These are phyloP conservation scores for Silene uniflora DNA, from an alignment of 148 eudicot genomes.

Conservation along the genomic window DNA sequence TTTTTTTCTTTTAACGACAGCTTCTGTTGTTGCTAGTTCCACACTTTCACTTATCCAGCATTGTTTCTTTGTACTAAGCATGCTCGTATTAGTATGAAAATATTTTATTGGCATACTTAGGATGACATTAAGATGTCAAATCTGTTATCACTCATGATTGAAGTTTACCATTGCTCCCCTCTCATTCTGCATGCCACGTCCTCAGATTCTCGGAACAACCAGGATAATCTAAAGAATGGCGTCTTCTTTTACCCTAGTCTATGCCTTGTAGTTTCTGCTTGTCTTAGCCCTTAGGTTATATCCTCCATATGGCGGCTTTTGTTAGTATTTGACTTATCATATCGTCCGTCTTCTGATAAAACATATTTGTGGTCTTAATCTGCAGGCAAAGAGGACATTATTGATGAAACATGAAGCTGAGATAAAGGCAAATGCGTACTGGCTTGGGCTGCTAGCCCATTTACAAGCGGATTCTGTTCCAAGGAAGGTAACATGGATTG, in stretches of 20 bases:
- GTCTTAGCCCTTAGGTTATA: background rate
- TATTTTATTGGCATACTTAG: background rate
- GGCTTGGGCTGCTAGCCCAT: slow-evolving; percentile 94
- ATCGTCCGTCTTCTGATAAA: background rate
- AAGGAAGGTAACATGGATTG: slow-evolving; percentile 55
- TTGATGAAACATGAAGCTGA: slow-evolving; percentile 99
- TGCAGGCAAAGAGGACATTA: slow-evolving; percentile 83
- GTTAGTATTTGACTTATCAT: background rate
- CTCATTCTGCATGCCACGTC: background rate
- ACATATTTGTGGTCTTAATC: slow-evolving; percentile 8
- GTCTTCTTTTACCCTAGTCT: background rate
- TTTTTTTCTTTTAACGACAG: background rate
- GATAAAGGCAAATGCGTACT: slow-evolving; percentile 89
- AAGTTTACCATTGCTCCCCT: background rate
- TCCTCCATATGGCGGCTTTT: background rate
- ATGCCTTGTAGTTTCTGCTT: background rate
- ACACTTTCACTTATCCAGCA: background rate
- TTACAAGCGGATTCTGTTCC: slow-evolving; percentile 86
- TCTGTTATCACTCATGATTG: background rate
- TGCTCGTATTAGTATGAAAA: background rate
- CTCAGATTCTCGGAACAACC: background rate
- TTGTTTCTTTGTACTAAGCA: background rate
- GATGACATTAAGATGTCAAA: background rate
- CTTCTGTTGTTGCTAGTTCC: background rate
- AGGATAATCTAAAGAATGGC: background rate